Conservation (phyloP, 345 rosid species). For the Alliaria petiolata region DNA sequence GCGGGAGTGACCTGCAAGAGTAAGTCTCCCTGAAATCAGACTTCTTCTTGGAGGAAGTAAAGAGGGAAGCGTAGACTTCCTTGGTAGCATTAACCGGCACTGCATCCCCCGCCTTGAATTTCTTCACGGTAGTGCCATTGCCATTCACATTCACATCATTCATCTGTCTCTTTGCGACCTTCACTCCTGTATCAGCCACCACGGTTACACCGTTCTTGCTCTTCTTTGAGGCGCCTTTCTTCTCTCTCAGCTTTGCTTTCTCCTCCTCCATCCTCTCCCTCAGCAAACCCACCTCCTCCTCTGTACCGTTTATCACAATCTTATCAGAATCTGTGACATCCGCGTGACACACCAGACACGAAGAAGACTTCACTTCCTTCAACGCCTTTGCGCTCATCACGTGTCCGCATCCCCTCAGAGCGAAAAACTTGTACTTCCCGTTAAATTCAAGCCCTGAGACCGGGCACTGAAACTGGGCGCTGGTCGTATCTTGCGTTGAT, state of each 20-base stretch:
- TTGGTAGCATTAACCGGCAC: constrained; percentile 80
- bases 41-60: constrained; percentile 81
- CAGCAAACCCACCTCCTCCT: constrained; percentile 66
- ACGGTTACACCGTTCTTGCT: constrained; percentile 40
- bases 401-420: constrained; percentile 77
- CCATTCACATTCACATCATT: constrained; percentile 49
- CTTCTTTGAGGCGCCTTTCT: constrained; percentile 50
- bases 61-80: constrained; percentile 86
- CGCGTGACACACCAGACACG: constrained; percentile 84
- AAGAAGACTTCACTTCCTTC: constrained; percentile 83
- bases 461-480: constrained; percentile 72
- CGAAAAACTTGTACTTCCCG: constrained; percentile 75
- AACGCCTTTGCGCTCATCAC: constrained; percentile 88
- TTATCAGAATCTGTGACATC: constrained; percentile 63
- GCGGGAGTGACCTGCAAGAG: constrained; percentile 77
- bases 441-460: constrained; percentile 78
- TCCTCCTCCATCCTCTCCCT: constrained; percentile 74
- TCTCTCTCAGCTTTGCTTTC: constrained; percentile 51
- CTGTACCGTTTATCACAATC: constrained; percentile 76
- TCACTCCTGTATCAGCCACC: constrained; percentile 37
- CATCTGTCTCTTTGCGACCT: constrained; percentile 43
- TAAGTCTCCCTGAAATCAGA: constrained; percentile 70
- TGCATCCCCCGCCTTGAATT: constrained; percentile 56
- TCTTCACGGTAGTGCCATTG: constrained; percentile 47
- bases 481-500: constrained; percentile 23